Base-by-base conservation (phyloP, 2,329 filamentous ascomycete species). In the Fusarium pseudograminearum region DNA sequence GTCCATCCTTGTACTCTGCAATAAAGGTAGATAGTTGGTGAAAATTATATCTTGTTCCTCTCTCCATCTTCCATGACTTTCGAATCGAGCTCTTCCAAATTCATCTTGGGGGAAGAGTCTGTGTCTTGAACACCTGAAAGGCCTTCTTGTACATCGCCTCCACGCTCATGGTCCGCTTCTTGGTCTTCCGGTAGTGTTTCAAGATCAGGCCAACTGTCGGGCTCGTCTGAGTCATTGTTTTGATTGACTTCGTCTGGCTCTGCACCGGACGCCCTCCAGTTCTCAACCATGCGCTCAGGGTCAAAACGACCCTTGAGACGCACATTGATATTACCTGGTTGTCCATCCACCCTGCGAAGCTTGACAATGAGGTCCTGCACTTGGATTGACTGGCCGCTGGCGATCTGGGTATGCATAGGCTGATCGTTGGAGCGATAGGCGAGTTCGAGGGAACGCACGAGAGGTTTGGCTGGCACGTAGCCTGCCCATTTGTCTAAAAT, bases 401-500 rank as follows among this genome's bases (percentile, higher is more conserved):
- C 61, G 22, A 64, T 48, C 59, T 77, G 73, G 20, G 45, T 62
- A 22, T 74, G 75, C 61, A 77, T 52, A 11, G 72, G 64, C 36
- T 41, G 41, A 22, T 80, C 78, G 40, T 76, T 73, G 6, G 71
- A 72, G 16, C 70, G 70, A 41, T 72, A 75, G 9, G 75, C 71
- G 3, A 70, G 61, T 31, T 75, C 71, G 18, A 80, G 70, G 5
- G 73, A 60, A 12, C 62, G 61, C 15, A 65, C 72, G 9, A 80
- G 77, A 11, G 73, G 44, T 42, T 74, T 72, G n/a, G 65, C 40
- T 20, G 78, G 77, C 36, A 61, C 57, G 55, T 78, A 79, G 20
- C 70, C 75, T 7, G 71, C 64, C 60, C 76, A 78, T 16, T 52
- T 62, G 11, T 65, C 50, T 16, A 79, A 70, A n/a, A 80, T 75